Evolutionary conservation across 495 filamentous ascomycete genomes (phyloP), one percentile per base, ranked within the genome.

Genomic region (Glonium stellatum): DNA sequence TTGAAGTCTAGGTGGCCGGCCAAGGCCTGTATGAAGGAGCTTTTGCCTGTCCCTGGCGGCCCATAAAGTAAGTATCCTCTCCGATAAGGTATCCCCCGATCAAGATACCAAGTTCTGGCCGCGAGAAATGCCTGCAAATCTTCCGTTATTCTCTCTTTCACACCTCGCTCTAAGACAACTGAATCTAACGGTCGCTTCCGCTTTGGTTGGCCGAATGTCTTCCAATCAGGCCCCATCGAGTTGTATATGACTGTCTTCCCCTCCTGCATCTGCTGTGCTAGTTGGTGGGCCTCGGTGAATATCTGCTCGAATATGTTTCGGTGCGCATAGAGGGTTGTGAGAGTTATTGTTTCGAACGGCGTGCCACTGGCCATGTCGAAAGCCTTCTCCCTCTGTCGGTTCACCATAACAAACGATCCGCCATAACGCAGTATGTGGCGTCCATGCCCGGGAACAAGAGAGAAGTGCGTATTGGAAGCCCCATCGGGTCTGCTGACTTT

Each of bases 161-260:
- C 79, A 5, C 95, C 93, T 49, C 86, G 72, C 55, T 92, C 90
- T 31, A 98, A 75, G 1, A 98, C 80, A 6, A 98, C 93, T 0
- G 91, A 96, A 1, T 88, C 83, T 11, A 97, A 72, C 0, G 92
- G 90, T 25, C 93, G 80, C 72, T 97, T 96, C 63, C 88, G 81
- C 39, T 90, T 83, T 27, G 93, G 89, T 58, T 92, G 82, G 42
- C 93, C 95, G 64, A 97, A 88, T n/a, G 79, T 83, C 54, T 81
- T 75, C 93, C 93, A 97, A 61, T 80, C 76, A 31, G 87, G 85
- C n/a, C 84, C 85, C 74, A 85, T 80, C 18, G 87, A 85, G 34
- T 87, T 92, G 71, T 92, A 97, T 35, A 98, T 87, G 2, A 91
- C 81, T 5, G 95, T 97, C 73, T 95, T 96, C n/a, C 93, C 93